These are phyloP conservation scores for Colletotrichum sp. DNA, from an alignment of 2,329 filamentous ascomycete genomes.

Conservation along the genomic window DNA sequence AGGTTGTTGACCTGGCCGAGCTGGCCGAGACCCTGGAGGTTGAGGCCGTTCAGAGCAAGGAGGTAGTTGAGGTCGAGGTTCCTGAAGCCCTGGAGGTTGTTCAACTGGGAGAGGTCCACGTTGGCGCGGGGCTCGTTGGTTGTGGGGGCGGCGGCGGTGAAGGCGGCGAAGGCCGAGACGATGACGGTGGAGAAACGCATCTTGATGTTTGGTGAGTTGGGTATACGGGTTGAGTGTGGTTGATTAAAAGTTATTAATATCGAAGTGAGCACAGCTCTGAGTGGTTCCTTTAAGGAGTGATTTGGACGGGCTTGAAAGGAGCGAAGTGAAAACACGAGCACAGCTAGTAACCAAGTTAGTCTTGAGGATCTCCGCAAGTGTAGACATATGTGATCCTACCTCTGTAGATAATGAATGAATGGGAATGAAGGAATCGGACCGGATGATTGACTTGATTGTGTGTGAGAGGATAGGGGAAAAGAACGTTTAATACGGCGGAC, in stretches of 20 bases:
- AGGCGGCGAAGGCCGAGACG: constrained; percentile 47
- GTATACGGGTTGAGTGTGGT: constrained; percentile 28
- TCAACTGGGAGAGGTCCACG: constrained; percentile 45
- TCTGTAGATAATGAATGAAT: constrained; percentile 53
- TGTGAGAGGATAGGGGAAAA: constrained; percentile 34
- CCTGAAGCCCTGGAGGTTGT: constrained; percentile 44
- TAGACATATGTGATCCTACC: constrained; percentile 34
- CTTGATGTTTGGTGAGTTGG: constrained; percentile 35
- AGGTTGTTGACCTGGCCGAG: constrained; percentile 38
- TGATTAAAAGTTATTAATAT: constrained; percentile 32
- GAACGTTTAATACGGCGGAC: constrained; percentile 22
- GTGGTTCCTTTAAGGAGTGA: constrained; percentile 40
- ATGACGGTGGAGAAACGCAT: constrained; percentile 56
- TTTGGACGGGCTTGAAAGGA: constrained; percentile 37
- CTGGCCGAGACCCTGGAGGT: constrained; percentile 46
- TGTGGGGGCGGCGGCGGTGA: constrained; percentile 47
- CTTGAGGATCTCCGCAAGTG: constrained; percentile 14
- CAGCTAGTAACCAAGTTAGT: constrained; percentile 40
- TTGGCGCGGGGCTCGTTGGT: constrained; percentile 40
- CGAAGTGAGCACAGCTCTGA: constrained; percentile 49
- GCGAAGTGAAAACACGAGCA: constrained; percentile 52
- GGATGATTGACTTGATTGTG: constrained; percentile 31
- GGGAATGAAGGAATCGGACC: constrained; percentile 39
- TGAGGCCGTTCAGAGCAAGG: constrained; percentile 50
- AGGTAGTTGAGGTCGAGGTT: constrained; percentile 49